Evolutionary conservation across 208 protist species (phyloP).

Genomic region (Histomonas meleagridis): DNA sequence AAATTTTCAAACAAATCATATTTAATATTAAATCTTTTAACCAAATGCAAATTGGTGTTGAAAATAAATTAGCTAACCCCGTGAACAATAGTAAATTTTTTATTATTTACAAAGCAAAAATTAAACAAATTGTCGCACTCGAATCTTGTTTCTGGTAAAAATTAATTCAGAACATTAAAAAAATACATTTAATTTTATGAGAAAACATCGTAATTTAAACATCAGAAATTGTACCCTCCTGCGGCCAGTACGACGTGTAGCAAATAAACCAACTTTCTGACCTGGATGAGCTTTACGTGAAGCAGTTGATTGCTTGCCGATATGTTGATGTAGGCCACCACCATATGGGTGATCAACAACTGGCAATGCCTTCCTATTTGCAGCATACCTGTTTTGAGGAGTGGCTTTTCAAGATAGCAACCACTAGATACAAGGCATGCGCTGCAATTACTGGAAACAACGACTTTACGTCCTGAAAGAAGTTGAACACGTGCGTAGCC

Average conservation of each 20-base stretch:
- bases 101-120: too few species aligned
- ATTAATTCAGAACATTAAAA: too few species aligned
- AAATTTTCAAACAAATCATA: too few species aligned
- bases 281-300: constrained; percentile 67
- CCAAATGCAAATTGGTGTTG: too few species aligned
- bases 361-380: constrained; percentile 95
- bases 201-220: too few species aligned
- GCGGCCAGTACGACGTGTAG: constrained; percentile 84
- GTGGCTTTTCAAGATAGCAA: background rate
- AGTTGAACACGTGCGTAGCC: constrained; percentile 84
- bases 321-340: constrained; percentile 99
- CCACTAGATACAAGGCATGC: background rate
- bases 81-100: too few species aligned
- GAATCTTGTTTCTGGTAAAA: too few species aligned
- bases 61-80: too few species aligned
- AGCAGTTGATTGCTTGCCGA: constrained; percentile 71
- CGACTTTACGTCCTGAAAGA: constrained; percentile 81
- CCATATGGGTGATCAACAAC: constrained; percentile 90
- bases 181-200: too few species aligned
- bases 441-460: background rate
- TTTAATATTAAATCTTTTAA: too few species aligned
- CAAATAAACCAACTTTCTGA: constrained; percentile 95
- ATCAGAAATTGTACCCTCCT: constrained; percentile 42
- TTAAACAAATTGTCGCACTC: too few species aligned
- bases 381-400: constrained; percentile 40